Conservation (phyloP, 179 eudicot genomes). For the Camellia oleifera region DNA sequence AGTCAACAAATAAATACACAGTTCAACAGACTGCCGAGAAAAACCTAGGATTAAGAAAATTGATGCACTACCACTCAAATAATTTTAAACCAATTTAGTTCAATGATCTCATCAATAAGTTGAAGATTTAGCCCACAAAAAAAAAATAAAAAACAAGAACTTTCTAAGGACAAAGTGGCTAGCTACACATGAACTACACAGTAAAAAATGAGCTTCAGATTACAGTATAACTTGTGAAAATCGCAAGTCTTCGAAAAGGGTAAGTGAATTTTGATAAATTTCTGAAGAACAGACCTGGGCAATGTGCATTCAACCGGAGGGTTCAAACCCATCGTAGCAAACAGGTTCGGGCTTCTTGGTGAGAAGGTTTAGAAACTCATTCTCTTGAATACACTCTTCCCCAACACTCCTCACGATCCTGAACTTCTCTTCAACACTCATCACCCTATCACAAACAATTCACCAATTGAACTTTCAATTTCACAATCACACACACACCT, state of each 20-base stretch:
- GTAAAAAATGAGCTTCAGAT: neutral
- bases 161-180: neutral
- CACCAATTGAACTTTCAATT: neutral
- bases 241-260: neutral
- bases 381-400: slow-evolving; percentile 87
- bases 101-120: neutral
- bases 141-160: neutral
- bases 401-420: slow-evolving; percentile 65
- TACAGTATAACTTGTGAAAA: neutral
- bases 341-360: slow-evolving; percentile 61
- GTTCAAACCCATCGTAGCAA: slow-evolving; percentile 92
- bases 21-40: neutral
- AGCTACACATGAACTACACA: neutral
- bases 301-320: slow-evolving; percentile 89
- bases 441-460: slow-evolving; percentile 26
- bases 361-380: slow-evolving; percentile 60
- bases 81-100: neutral
- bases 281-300: slow-evolving; percentile 51
- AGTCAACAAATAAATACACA: neutral
- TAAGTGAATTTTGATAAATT: neutral
- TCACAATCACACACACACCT: neutral
- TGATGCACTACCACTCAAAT: neutral
- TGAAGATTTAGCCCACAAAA: neutral
- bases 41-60: neutral
- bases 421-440: slow-evolving; percentile 62